phyloP scores from a whole-genome alignment of 495 filamentous ascomycete species.

The Hypoxylon rickii region DNA sequence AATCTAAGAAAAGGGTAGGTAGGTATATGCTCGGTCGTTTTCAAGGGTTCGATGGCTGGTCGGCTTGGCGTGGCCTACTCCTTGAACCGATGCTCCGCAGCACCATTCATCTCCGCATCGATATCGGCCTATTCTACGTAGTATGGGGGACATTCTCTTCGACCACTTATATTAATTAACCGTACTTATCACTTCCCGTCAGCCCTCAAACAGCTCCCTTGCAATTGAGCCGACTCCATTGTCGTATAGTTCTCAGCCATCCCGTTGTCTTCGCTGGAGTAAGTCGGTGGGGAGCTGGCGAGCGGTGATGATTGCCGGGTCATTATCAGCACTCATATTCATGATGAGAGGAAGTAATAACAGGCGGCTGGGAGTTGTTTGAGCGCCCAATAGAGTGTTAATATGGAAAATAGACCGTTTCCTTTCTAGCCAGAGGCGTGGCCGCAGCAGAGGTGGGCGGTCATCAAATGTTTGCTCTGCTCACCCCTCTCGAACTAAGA shows the following conservation, averaged over 20 bases:
- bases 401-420: slow-evolving; percentile 43
- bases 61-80: slow-evolving; percentile 33
- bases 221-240: slow-evolving; percentile 39
- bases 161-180: slow-evolving; percentile 30
- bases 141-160: slow-evolving; percentile 26
- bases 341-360: slow-evolving; percentile 22
- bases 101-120: slow-evolving; percentile 36
- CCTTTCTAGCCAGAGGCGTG: slow-evolving; percentile 28
- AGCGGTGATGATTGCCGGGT: slow-evolving; percentile 38
- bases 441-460: slow-evolving; percentile 16
- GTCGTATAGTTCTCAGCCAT: slow-evolving; percentile 11
- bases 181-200: slow-evolving; percentile 26
- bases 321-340: slow-evolving; percentile 39
- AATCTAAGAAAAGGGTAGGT: not conserved
- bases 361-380: slow-evolving; percentile 33
- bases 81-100: slow-evolving; percentile 34
- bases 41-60: slow-evolving; percentile 27
- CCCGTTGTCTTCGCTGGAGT: slow-evolving; percentile 9
- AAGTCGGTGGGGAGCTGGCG: slow-evolving; percentile 12
- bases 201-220: slow-evolving; percentile 17
- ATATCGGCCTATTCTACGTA: slow-evolving; percentile 33
- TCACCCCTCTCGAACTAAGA: slow-evolving; percentile 20
- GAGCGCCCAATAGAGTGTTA: slow-evolving; percentile 42
- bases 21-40: slow-evolving; percentile 25
- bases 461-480: slow-evolving; percentile 16